Base-by-base conservation (phyloP, 495 filamentous ascomycete genomes). In the Parmelia sp. region DNA sequence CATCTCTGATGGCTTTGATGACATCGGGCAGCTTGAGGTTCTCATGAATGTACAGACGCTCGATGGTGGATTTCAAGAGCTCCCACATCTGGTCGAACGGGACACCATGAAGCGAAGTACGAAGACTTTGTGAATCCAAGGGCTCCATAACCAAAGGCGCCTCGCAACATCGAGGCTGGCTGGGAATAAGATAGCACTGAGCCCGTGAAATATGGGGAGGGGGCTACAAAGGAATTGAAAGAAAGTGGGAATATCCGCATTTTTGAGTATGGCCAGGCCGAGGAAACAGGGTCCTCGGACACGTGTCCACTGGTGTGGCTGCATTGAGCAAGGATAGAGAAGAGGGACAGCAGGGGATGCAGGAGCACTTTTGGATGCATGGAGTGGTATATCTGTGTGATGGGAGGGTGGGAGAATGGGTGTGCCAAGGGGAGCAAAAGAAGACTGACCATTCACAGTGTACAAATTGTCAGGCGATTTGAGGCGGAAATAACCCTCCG, bases 11-110 rank as follows among this genome's bases (percentile, higher is more conserved):
- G n/a, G 65, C 62, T 17, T 67, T 58, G 15, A 71, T 66, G 58
- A 79, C 63, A 0, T 72, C 67, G 39, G 68, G 53, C 5, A 74
- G 53, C 61, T 67, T 75, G 57, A 35, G 25, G 0, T 66, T 61
- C 56, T 73, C 49, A 53, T 69, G 64, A 63, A 77, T 68, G 57
- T 77, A 78, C 7, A 77, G 67, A 37, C 59, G 66, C n/a, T 72
- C 62, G 42, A 78, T 75, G 27, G 65, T 59, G 40, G 72, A 66
- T 62, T 76, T 78, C 21, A 78, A 64, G 29, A 63, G 29, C 45
- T 75, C 75, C 75, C 77, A 77, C 68, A 72, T 71, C 62, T 77
- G 59, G 2, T 70, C 60, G 51, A 74, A 73, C 17, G 75, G 69
- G 36, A 73, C 67, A 59, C 71, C 29, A n/a, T 69, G 60, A 56